Percentiles rank a stretch among this genome's conserved stretches.
Conservation (phyloP, 1,284 basidiomycete genomes). For the Acaromyces ingoldii region DNA sequence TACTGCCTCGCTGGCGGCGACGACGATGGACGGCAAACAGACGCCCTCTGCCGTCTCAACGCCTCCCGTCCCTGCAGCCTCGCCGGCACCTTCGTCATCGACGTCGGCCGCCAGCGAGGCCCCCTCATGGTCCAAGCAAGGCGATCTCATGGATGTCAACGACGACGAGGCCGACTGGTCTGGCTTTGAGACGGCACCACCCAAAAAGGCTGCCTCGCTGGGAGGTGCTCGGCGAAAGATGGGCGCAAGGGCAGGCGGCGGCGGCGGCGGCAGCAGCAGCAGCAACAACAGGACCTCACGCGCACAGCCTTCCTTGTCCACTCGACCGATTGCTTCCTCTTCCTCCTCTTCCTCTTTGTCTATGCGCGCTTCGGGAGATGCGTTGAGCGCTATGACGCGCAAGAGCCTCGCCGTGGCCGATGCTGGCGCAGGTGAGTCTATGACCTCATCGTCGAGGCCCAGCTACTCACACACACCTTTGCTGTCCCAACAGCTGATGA, state of each 20-base stretch:
- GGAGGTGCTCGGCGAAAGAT: slow-evolving; percentile 17
- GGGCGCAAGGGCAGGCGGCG: slow-evolving; percentile 5
- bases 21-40: slow-evolving; percentile 3
- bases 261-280: not conserved
- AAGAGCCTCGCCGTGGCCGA: not conserved
- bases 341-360: not conserved
- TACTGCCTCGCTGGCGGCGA: not conserved
- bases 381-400: not conserved
- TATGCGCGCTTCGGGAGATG: not conserved
- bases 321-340: not conserved
- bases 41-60: not conserved
- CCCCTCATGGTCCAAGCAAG: slow-evolving; percentile 5
- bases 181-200: slow-evolving; percentile 27
- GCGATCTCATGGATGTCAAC: slow-evolving; percentile 38
- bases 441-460: slow-evolving; percentile 19
- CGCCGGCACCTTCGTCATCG: not conserved
- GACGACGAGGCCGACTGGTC: slow-evolving; percentile 41
- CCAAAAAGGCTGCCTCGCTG: slow-evolving; percentile 18
- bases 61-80: not conserved
- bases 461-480: slow-evolving; percentile 5
- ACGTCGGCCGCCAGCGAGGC: not conserved
- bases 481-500: not conserved
- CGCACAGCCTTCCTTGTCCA: not conserved
- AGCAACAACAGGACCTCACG: not conserved
- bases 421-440: slow-evolving; percentile 7